Evolutionary conservation across 352 stramenopile species (phyloP), one percentile per base, ranked within the genome.

Genomic region (Plasmopara viticola): DNA sequence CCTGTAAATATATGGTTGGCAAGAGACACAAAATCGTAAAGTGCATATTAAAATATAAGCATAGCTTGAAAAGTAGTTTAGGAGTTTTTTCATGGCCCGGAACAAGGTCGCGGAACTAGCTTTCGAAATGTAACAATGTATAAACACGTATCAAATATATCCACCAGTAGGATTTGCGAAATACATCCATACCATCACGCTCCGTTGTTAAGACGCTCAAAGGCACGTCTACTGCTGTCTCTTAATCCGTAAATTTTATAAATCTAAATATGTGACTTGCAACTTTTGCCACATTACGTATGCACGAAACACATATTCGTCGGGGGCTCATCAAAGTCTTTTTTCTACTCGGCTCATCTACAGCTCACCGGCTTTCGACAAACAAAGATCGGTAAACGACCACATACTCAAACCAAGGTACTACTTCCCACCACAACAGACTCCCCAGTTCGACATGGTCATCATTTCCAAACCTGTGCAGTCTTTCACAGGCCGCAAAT

Each of bases 381-480:
- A 42, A 62, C 58, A n/a, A 15, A 31, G 31, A 53, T 35, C 51
- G 60, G 57, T 64, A 61, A 48, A 61, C 58, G 52, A 61, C 46
- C 20, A 46, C 35, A 65, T 62, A 62, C 42, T 57, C 29, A 60
- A 47, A 9, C 34, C 47, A 56, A 66, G 53, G 62, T 1, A 54
- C 8, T 37, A 33, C 18, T 31, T 28, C 37, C n/a, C 10, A 35
- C 31, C 20, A 8, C 37, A 4, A 51, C 48, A 66, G 48, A 62
- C 58, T 25, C 20, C 20, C 20, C 20, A 25, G 20, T 25, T 25
- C 20, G 6, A 20, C 15, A 48, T 55, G 47, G 42, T 44, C 47
- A 62, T 62, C 59, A 66, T 62, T 66, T 58, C 35, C 44, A 53
- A 66, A 66, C 33, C 37, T 50, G 59, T 55, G 37, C 31, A 53